Base-by-base conservation (phyloP, 1,284 basidiomycete genomes). In the Apiotrichum siamense region DNA sequence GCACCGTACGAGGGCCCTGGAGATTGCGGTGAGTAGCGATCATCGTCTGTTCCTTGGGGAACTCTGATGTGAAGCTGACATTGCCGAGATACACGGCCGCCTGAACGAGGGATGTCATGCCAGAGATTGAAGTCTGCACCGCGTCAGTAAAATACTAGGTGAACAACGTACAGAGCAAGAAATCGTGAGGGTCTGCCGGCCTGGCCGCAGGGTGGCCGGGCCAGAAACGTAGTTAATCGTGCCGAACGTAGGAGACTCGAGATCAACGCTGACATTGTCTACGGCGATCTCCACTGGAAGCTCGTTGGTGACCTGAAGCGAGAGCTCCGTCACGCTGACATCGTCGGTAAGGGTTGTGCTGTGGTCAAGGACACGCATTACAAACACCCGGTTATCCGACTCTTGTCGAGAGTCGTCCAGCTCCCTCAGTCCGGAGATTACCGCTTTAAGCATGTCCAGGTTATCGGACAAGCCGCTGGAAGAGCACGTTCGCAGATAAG, bases 401-500 rank as follows among this genome's bases (percentile, higher is more conserved):
- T 49, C 54, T 26, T 56, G 50, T 20, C 49, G 47, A 27, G 45
- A 25, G 3, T 49, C 57, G n/a, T 54, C 39, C 17, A 49, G 39
- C 11, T 53, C 52, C 24, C 46, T 44, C 50, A 69, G 48, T 10
- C 58, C 58, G 10, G 55, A 36, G 6, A 67, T 18, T 1, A 56
- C 56, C 1, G 25, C 31, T 32, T 50, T 21, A 2, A 62, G 41
- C 40, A 59, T 51, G 18, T 51, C 42, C 17, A n/a, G 36, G 18
- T 44, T 24, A 13, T 32, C 47, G 4, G 15, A n/a, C 4, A 38
- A 20, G 6, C 50, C 33, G 15, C 35, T 50, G 1, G 59, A 21
- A 1, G 68, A 55, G 17, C 62, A 62, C 9, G 64, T 58, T 15
- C 62, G 58, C 17, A 75, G 50, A 44, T 70, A 73, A 0, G 68